Evolutionary conservation across 1,284 basidiomycete species (phyloP), one percentile per base, ranked within the genome.

Genomic region (Hemileia vastatrix): DNA sequence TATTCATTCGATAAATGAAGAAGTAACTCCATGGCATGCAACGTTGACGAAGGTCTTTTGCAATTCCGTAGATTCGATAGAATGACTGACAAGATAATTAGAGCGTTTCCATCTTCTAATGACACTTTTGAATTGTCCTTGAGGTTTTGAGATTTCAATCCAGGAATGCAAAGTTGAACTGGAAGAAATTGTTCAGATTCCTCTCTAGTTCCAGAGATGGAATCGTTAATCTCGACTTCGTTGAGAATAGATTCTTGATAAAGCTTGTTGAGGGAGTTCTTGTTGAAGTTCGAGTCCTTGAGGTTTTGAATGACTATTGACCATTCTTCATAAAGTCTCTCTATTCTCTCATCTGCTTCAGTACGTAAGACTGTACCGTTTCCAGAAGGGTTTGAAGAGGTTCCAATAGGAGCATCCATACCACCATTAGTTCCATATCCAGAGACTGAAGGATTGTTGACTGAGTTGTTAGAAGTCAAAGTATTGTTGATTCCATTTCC

Each of bases 11-110:
- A 83, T 4, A 97, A 80, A 1, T 90, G 89, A 18, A 96, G 80
- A 63, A 96, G 86, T 8, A 96, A 81, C 68, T 96, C 91, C 54
- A 98, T 77, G 0, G 87, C 88, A 43, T 84, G 86, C 27, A 90
- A 78, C 74, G 92, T 90, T 6, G 90, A 90, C 33, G 87, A 89
- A 0, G 95, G 90, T 2, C 91, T 81, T 11, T 82, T 79, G 71
- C 90, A 94, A 70, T 92, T 94, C 44, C 95, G 84, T 32, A 97
- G 82, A 68, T 95, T 94, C 19, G 93, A 85, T 19, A 90, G 88
- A 40, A 97, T 81, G 6, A 97, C 80, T 0, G 90, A 87, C 13
- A 92, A 81, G 11, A 93, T 80, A 50, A 93, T 80, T 44, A 91
- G 77, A 0, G 88, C 86, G 0, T 87, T 84, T 0, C 88, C 87